phyloP scores from a whole-genome alignment of 2,329 filamentous ascomycete species.

The Pyricularia grisea region DNA sequence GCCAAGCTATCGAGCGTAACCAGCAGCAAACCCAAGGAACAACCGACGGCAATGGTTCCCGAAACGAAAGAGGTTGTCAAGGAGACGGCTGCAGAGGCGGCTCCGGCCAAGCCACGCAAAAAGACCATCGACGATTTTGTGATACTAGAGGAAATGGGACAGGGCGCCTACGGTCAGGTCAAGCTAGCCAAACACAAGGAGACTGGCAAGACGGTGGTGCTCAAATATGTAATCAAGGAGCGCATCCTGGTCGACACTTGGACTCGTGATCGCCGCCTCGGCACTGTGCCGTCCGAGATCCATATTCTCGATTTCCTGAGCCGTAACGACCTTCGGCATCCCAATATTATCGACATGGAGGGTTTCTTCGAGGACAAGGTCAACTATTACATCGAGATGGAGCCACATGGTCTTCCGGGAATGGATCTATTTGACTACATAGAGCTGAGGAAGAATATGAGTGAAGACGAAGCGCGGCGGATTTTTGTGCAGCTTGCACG shows the following conservation, averaged over 20 bases:
- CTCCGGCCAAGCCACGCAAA: constrained; percentile 39
- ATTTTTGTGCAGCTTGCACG: constrained; percentile 92
- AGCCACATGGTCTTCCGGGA: constrained; percentile 85
- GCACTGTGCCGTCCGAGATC: constrained; percentile 93
- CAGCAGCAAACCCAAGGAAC: constrained; percentile 23
- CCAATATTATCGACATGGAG: constrained; percentile 65
- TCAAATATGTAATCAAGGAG: constrained; percentile 96
- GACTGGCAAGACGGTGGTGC: constrained; percentile 72
- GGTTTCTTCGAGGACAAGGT: constrained; percentile 69
- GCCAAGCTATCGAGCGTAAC: constrained; percentile 32
- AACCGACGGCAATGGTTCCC: constrained; percentile 12
- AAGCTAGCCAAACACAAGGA: constrained; percentile 86
- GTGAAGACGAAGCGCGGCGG: constrained; percentile 83
- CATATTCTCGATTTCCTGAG: constrained; percentile 92
- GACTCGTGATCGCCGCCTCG: constrained; percentile 86
- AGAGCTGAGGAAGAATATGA: constrained; percentile 91
- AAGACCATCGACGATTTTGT: constrained; percentile 84
- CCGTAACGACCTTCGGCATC: constrained; percentile 56
- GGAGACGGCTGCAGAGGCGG: neutral
- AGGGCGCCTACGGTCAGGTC: constrained; percentile 95
- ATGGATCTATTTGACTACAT: constrained; percentile 99
- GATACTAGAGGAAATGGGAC: constrained; percentile 96
- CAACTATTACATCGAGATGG: constrained; percentile 99
- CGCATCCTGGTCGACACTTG: constrained; percentile 97
- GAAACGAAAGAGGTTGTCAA: constrained; percentile 23